A percentile compares a stretch with the other conserved stretches of the same genome.
phyloP scores from a whole-genome alignment of 2,329 filamentous ascomycete genomes.

The Cladosporium velox region DNA sequence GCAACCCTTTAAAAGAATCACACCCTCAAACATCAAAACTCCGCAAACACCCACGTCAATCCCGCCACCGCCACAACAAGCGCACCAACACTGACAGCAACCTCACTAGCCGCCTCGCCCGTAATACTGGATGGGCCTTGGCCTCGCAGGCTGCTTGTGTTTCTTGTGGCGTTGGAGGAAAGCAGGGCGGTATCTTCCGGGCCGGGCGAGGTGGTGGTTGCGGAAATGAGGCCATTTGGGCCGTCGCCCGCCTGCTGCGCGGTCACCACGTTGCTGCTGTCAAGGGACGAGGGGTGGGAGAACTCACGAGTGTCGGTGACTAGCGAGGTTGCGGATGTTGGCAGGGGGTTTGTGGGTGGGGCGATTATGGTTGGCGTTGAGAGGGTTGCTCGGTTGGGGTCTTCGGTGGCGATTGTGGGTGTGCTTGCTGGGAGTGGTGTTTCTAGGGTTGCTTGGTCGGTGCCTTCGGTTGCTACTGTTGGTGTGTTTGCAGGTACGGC shows the following conservation, averaged over 20 bases:
- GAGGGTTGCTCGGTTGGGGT: constrained; percentile 1
- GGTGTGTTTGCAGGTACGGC: background rate
- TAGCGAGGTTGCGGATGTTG: background rate
- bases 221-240: constrained; percentile 10
- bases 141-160: background rate
- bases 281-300: background rate
- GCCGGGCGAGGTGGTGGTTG: background rate
- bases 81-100: background rate
- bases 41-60: constrained; percentile 11
- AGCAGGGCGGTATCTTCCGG: background rate
- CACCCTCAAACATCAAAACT: background rate
- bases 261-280: background rate
- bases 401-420: background rate
- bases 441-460: background rate
- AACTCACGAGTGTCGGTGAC: constrained; percentile 10
- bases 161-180: background rate
- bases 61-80: background rate
- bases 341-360: background rate
- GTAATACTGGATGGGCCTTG: background rate
- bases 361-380: constrained; percentile 7
- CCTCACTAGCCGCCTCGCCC: constrained; percentile 4
- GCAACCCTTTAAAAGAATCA: background rate
- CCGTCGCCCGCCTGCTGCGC: background rate
- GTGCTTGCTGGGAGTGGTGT: constrained; percentile 3
- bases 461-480: background rate